A percentile compares a stretch with the other conserved stretches of the same genome.
Evolutionary conservation across 495 filamentous ascomycete genomes (phyloP).

Genomic region (Xylaria castorea): DNA sequence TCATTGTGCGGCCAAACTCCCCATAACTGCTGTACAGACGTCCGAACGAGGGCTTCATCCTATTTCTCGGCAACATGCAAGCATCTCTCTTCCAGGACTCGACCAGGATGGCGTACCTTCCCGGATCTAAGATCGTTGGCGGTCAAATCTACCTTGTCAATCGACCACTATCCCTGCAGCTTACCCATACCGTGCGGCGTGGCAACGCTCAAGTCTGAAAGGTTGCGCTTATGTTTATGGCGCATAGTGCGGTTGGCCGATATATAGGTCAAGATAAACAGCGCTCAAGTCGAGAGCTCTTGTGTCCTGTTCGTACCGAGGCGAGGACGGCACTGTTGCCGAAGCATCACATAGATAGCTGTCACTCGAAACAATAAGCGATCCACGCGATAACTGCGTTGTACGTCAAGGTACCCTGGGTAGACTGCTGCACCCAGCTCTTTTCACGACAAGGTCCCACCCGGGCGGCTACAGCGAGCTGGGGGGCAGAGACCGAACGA

Average conservation of each 20-base stretch:
- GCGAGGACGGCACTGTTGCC: slow-evolving; percentile 15
- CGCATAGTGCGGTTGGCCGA: slow-evolving; percentile 20
- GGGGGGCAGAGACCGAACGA: slow-evolving; percentile 7
- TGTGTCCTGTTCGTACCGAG: slow-evolving; percentile 7
- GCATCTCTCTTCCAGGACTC: not conserved
- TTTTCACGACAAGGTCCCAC: slow-evolving; percentile 21
- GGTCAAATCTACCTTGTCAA: slow-evolving; percentile 10
- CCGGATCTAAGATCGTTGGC: slow-evolving; percentile 14
- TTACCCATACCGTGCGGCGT: slow-evolving; percentile 13
- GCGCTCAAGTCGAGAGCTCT: not conserved
- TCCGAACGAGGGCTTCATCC: not conserved
- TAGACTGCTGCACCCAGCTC: slow-evolving; percentile 20
- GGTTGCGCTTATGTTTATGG: not conserved
- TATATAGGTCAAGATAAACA: not conserved
- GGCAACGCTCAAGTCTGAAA: not conserved
- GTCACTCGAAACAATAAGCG: slow-evolving; percentile 12
- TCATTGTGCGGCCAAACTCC: not conserved
- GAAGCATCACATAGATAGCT: slow-evolving; percentile 14
- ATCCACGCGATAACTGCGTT: slow-evolving; percentile 10
- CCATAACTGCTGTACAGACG: not conserved
- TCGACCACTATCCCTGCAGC: slow-evolving; percentile 17
- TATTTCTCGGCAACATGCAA: not conserved
- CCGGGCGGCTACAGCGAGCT: slow-evolving; percentile 24
- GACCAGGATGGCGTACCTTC: slow-evolving; percentile 10
- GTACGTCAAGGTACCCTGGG: slow-evolving; percentile 11